Percentiles rank a stretch among this genome's conserved stretches.
Conservation (phyloP, 2,329 filamentous ascomycete species). For the Trichoderma oligosporum region DNA sequence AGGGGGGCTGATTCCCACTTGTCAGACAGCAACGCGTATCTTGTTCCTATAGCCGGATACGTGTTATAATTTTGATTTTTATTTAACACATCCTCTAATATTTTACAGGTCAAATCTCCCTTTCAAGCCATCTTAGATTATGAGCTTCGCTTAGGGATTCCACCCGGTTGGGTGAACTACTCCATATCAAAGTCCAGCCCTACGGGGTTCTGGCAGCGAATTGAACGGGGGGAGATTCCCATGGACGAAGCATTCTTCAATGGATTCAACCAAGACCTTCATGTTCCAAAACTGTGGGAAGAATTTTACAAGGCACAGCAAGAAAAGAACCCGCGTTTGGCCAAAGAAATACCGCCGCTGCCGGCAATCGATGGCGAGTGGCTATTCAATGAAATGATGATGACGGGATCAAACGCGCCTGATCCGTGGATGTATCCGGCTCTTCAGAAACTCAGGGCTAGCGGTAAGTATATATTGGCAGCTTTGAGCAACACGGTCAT, state of each 20-base stretch:
- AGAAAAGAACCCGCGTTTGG: slow-evolving; percentile 39
- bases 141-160: slow-evolving; percentile 71
- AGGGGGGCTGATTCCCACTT: neutral
- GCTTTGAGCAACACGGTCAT: slow-evolving; percentile 88
- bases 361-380: slow-evolving; percentile 72
- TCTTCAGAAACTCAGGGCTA: slow-evolving; percentile 62
- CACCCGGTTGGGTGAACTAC: slow-evolving; percentile 86
- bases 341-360: slow-evolving; percentile 52
- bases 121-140: slow-evolving; percentile 93
- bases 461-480: slow-evolving; percentile 66
- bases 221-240: slow-evolving; percentile 79
- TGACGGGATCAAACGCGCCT: slow-evolving; percentile 63
- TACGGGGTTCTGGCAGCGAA: slow-evolving; percentile 77
- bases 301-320: slow-evolving; percentile 53
- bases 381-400: slow-evolving; percentile 96
- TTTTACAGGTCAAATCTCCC: slow-evolving; percentile 74
- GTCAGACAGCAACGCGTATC: neutral
- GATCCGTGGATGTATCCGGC: slow-evolving; percentile 91
- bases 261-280: slow-evolving; percentile 72
- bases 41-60: neutral
- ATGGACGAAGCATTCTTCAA: slow-evolving; percentile 72
- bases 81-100: slow-evolving; percentile 9
- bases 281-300: slow-evolving; percentile 63
- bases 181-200: slow-evolving; percentile 77
- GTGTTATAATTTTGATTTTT: no score